phyloP scores from a whole-genome alignment of 805 yeast genomes.

The Kockiozyma suomiensis region DNA sequence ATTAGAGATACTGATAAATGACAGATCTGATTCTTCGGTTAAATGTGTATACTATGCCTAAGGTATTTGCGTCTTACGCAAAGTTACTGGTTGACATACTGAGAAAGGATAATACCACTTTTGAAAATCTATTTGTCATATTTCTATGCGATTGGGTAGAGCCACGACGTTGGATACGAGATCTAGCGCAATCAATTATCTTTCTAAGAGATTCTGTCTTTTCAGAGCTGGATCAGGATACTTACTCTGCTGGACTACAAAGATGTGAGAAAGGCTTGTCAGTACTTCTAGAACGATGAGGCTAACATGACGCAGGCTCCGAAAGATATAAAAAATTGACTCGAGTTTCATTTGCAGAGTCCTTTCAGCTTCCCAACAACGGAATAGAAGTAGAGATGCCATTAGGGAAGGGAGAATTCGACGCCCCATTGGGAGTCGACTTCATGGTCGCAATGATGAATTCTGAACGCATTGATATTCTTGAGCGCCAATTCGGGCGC shows the following conservation, averaged over 20 bases:
- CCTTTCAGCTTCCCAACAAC: slow-evolving; percentile 10
- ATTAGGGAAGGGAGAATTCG: slow-evolving; percentile 40
- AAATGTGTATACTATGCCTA: slow-evolving; percentile 26
- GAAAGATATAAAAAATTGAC: slow-evolving; percentile 31
- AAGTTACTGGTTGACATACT: slow-evolving; percentile 15
- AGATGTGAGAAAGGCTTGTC: slow-evolving; percentile 3
- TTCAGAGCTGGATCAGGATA: slow-evolving; percentile 15
- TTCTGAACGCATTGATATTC: slow-evolving; percentile 29
- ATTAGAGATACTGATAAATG: background rate
- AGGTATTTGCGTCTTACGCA: slow-evolving; percentile 3
- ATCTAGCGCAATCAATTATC: slow-evolving; percentile 17
- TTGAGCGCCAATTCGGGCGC: slow-evolving; percentile 34
- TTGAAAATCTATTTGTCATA: slow-evolving; percentile 15
- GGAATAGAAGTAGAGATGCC: slow-evolving; percentile 35
- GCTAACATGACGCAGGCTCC: slow-evolving; percentile 28
- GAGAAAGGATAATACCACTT: background rate
- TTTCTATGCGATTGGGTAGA: slow-evolving; percentile 30
- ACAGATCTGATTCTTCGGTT: slow-evolving; percentile 24
- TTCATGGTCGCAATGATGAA: slow-evolving; percentile 36
- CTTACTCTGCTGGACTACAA: slow-evolving; percentile 29
- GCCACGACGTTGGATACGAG: slow-evolving; percentile 30
- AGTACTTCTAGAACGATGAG: background rate
- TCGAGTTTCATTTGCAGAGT: slow-evolving; percentile 18
- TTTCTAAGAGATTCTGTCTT: slow-evolving; percentile 16
- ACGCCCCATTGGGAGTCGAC: slow-evolving; percentile 38